Evolutionary conservation across 140 eudicot genomes (phyloP), one percentile per base, ranked within the genome.

Genomic region (Senecio squalidus): DNA sequence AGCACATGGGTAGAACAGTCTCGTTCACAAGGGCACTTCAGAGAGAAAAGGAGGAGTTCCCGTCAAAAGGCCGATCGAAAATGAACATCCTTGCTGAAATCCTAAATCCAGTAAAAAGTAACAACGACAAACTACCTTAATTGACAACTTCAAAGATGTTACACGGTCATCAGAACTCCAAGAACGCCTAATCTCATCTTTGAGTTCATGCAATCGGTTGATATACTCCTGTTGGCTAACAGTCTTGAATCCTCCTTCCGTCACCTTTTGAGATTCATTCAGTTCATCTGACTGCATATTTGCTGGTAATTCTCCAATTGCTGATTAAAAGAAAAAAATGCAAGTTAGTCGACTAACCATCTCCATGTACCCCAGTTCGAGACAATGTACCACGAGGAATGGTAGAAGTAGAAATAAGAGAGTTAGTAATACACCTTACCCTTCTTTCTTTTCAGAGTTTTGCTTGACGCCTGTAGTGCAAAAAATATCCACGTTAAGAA

Each of bases 161-260:
- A 84, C 80, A 45, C 86, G 90, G 52, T 88, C 94, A 70, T 66
- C 78, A 34, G 70, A 65, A 26, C 54, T 52, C 96, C 96, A 88
- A 48, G 90, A 69, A 41, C 58, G 82, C 49, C 10, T 76, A 65
- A 84, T 84, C 56, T 88, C 84, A 18, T 65, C 84, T 67, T 78
- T 81, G 41, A 88, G 94, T 67, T 78, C 83, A 66, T 62, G 75
- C 70, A 88, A 64, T 33, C 83, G 72, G 33, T 77, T 60, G 29
- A 81, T 48, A 57, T 62, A 84, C 59, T 81, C 96, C 76, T 74
- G 84, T 70, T 84, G 96, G 58, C 80, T 76, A 28, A 88, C 80
- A 31, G 14, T 55, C 56, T 75, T 78, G n/a, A 62, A 63, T 44
- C 80, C 86, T 60, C 74, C 88, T 66, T 76, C 94, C 44, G 63